These are phyloP conservation scores for Citrus hindsii DNA, from an alignment of 345 rosid genomes.

Conservation along the genomic window DNA sequence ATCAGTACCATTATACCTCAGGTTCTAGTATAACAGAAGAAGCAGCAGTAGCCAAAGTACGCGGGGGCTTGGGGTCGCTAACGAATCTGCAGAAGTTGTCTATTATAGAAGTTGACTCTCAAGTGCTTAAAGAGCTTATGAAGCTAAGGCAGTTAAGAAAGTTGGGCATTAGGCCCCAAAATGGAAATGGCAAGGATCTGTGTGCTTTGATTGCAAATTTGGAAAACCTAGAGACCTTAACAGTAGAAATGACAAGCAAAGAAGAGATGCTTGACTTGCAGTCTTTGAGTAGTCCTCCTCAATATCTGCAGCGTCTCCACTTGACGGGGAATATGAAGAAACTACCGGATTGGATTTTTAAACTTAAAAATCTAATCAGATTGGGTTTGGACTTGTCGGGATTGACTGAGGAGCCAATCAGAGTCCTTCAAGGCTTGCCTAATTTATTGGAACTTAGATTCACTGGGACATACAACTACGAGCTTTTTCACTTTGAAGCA, in stretches of 20 bases:
- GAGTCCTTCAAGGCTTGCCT: not conserved
- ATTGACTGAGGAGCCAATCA: not conserved
- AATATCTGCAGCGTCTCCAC: no score
- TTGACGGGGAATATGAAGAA: not conserved
- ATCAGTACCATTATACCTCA: no score
- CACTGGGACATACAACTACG: not conserved
- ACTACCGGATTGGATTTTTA: constrained; percentile 6
- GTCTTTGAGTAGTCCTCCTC: not conserved
- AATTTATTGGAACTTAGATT: constrained; percentile 1
- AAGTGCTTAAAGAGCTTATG: not conserved
- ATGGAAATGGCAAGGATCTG: not conserved
- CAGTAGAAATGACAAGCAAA: not conserved
- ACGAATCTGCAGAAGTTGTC: not conserved
- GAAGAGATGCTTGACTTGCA: constrained; percentile 7
- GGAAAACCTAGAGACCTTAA: not conserved
- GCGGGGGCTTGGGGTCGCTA: not conserved
- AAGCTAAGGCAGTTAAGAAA: not conserved
- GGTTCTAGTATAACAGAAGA: no score
- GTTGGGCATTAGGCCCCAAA: constrained; percentile 3
- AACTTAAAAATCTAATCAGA: not conserved
- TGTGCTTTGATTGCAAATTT: constrained; percentile 8
- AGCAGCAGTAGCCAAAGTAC: not conserved
- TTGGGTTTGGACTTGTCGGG: not conserved
- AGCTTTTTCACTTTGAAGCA: not conserved
- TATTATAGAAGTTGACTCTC: not conserved